These are phyloP conservation scores for Pseudomassariella vexata DNA, from an alignment of 2,329 filamentous ascomycete species.

Conservation along the genomic window DNA sequence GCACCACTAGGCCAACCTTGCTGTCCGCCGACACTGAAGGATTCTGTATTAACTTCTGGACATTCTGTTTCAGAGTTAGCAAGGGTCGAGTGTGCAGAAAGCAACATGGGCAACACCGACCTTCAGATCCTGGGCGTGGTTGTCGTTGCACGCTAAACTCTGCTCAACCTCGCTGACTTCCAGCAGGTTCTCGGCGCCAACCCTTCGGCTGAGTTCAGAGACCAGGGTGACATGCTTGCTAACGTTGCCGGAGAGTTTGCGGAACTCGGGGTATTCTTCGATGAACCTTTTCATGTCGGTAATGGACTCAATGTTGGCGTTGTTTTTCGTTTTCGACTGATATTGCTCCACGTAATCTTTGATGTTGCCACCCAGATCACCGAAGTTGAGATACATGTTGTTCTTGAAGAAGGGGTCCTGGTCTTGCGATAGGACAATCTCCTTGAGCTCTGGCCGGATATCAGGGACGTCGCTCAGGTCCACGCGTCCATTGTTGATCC, in stretches of 20 bases:
- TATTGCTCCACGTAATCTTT: conserved; percentile 99
- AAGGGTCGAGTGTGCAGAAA: no score
- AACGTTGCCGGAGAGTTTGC: conserved; percentile 93
- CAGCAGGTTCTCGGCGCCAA: conserved; percentile 80
- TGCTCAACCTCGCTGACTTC: conserved; percentile 97
- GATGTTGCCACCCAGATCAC: conserved; percentile 89
- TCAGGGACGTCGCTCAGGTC: conserved; percentile 81
- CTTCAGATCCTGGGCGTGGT: conserved; percentile 86
- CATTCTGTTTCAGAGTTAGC: conserved; percentile 45
- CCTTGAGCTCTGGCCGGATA: conserved; percentile 78
- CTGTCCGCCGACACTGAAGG: conserved; percentile 71
- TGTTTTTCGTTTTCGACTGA: conserved; percentile 94
- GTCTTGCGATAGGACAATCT: conserved; percentile 92
- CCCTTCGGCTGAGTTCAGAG: conserved; percentile 82
- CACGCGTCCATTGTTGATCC: conserved; percentile 92
- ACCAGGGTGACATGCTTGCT: conserved; percentile 98
- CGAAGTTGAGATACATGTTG: conserved; percentile 98
- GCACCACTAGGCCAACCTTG: conserved; percentile 82
- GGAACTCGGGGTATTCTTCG: conserved; percentile 96
- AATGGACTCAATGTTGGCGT: conserved; percentile 93
- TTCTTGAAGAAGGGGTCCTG: conserved; percentile 99
- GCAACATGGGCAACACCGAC: conserved; percentile 47
- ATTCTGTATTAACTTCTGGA: conserved; percentile 82
- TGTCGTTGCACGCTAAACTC: conserved; percentile 94
- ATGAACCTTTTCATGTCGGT: conserved; percentile 99